phyloP scores from a whole-genome alignment of 768 basidiomycete genomes.

The Terana coerulea region DNA sequence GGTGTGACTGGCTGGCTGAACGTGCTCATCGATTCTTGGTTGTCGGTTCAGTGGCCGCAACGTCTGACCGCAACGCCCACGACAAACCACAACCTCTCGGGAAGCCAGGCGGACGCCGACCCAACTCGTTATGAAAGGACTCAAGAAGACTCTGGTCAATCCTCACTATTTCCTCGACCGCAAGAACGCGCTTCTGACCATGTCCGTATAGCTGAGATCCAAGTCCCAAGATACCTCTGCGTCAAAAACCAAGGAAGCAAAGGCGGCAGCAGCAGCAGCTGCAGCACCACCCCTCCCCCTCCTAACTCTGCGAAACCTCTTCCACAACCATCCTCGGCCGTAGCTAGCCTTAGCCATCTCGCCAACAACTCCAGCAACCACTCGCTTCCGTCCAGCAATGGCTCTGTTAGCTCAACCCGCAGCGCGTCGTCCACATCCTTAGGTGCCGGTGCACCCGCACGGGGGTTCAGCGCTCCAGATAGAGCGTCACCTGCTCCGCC shows the following conservation, averaged over 20 bases:
- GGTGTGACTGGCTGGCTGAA: conserved; percentile 22
- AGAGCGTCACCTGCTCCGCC: conserved; percentile 61
- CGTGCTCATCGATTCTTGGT: conserved; percentile 36
- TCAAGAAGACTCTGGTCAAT: conserved; percentile 76
- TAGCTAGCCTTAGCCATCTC: conserved; percentile 33
- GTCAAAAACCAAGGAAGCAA: conserved; percentile 66
- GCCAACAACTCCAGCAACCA: conserved; percentile 37
- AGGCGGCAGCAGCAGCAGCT: conserved; percentile 36
- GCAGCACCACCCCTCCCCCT: conserved; percentile 52
- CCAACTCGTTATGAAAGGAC: conserved; percentile 60
- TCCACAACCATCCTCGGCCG: conserved; percentile 45
- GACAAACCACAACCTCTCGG: not conserved
- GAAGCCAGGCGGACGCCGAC: not conserved
- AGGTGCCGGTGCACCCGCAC: conserved; percentile 46
- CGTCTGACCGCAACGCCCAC: conserved; percentile 14
- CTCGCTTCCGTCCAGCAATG: conserved; percentile 37
- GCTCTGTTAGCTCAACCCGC: conserved; percentile 28
- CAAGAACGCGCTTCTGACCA: conserved; percentile 19
- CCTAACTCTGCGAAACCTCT: conserved; percentile 64
- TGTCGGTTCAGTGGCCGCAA: conserved; percentile 19
- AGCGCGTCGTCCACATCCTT: conserved; percentile 35
- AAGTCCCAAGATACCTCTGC: conserved; percentile 61
- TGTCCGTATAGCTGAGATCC: conserved; percentile 56
- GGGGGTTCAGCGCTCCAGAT: conserved; percentile 47
- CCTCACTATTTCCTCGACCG: conserved; percentile 16